Percentiles rank a stretch among this genome's conserved stretches.
Evolutionary conservation across 2,329 filamentous ascomycete genomes (phyloP).

Genomic region (Colletotrichum viniferum): DNA sequence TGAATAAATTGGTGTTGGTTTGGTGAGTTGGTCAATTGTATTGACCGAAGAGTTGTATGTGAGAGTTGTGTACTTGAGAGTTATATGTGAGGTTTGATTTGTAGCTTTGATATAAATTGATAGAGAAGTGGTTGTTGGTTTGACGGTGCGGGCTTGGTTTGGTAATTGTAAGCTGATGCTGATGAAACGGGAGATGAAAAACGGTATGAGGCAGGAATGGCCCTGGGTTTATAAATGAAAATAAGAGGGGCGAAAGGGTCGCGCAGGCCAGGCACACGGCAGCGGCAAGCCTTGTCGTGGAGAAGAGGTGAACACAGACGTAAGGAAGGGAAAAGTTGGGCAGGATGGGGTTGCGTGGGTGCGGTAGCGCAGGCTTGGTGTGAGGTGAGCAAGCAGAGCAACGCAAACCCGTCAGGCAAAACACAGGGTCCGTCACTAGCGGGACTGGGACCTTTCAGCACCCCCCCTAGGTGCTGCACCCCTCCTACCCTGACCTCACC

Average conservation of each 20-base stretch:
- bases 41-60: not conserved
- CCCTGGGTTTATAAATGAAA: slow-evolving; percentile 22
- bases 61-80: too few species aligned
- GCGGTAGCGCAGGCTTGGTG: not conserved
- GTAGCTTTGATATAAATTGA: not conserved
- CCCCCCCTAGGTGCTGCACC: not conserved
- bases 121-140: not conserved
- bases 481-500: not conserved
- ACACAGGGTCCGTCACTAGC: slow-evolving; percentile 19
- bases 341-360: slow-evolving; percentile 13
- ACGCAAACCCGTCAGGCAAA: slow-evolving; percentile 6
- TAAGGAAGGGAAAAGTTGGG: slow-evolving; percentile 10
- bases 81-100: not conserved
- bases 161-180: slow-evolving; percentile 8
- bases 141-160: not conserved
- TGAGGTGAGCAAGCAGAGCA: not conserved
- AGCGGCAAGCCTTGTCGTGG: slow-evolving; percentile 14
- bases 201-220: slow-evolving; percentile 16
- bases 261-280: not conserved
- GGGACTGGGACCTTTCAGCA: not conserved
- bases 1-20: not conserved
- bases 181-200: slow-evolving; percentile 13
- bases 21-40: not conserved
- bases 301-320: slow-evolving; percentile 18
- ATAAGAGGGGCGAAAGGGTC: slow-evolving; percentile 17